phyloP scores from a whole-genome alignment of 2,329 filamentous ascomycete species.

The Diaporthe caulivora region DNA sequence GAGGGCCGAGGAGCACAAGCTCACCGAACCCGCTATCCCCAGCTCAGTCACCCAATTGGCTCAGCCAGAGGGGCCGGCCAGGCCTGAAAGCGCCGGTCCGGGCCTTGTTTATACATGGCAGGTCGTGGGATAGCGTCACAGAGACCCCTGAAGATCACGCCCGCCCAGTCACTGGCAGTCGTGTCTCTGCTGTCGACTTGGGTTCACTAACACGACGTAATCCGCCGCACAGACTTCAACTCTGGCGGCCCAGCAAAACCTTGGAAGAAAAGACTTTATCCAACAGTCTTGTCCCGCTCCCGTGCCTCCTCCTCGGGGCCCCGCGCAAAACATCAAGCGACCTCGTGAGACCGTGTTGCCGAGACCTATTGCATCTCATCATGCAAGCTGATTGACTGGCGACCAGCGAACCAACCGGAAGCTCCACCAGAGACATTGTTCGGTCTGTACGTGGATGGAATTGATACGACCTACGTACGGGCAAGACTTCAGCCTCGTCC shows the following conservation, averaged over 20 bases:
- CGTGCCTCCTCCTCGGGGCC: background rate
- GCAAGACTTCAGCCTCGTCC: conserved; percentile 8
- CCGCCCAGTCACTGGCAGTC: background rate
- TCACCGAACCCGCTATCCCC: conserved; percentile 9
- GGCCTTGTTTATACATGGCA: conserved; percentile 19
- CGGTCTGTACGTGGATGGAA: background rate
- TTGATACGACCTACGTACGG: background rate
- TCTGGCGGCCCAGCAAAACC: background rate
- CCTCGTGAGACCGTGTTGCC: conserved; percentile 26
- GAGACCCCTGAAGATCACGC: conserved; percentile 30
- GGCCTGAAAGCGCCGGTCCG: conserved; percentile 23
- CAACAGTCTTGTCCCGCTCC: background rate
- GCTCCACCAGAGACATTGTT: background rate
- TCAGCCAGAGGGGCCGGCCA: background rate
- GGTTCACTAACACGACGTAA: background rate
- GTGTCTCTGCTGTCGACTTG: conserved; percentile 3
- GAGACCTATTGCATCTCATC: conserved; percentile 1
- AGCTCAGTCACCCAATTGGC: conserved; percentile 11
- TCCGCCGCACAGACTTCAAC: conserved; percentile 15
- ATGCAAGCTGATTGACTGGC: background rate
- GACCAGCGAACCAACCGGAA: background rate
- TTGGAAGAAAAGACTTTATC: background rate
- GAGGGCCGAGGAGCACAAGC: conserved; percentile 23
- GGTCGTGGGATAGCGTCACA: conserved; percentile 29
- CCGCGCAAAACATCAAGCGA: conserved; percentile 14